Base-by-base conservation (phyloP, 2,329 filamentous ascomycete species). In the Pseudogymnoascus sp. region DNA sequence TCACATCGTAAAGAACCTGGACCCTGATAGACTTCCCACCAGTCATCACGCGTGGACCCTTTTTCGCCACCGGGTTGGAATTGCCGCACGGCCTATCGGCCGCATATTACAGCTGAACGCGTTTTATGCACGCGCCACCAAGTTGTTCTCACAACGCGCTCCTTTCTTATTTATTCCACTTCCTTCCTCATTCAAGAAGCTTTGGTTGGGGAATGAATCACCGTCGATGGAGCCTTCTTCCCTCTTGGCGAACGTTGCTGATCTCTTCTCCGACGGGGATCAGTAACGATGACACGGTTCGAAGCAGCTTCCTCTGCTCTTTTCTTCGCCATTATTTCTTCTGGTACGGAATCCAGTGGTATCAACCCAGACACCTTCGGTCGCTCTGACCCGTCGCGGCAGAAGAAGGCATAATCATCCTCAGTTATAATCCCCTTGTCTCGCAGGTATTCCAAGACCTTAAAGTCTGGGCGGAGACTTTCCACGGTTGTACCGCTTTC, bases 391-490 rank as follows among this genome's bases (percentile, higher is more conserved):
- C 60, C 60, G 4, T 19, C 10, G 4, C 6, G n/a, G 10, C n/a
- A 34, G 25, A 57, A 34, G n/a, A 16, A 2, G 25, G 48, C 19
- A 61, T 69, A 70, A 14, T 70, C 67, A 1, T 68, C 64, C 0
- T 69, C 45, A 3, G 63, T 54, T 19, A 82, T 73, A 21, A 77
- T 39, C 0, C 67, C 51, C 1, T 71, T 57, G 0, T 67, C 14
- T 14, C 67, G 34, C 61, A 81, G 43, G 67, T 82, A 77, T 6
- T 76, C 65, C 14, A 81, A 66, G 23, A 82, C 68, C 31, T 65
- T 67, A 57, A 76, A 78, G 63, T 83, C 81, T 2, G 75, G 77
- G 1, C 77, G 31, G 31, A 34, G 31, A n/a, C n/a, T n/a, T 34
- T 66, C 28, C 0, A 54, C 63, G 0, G 61, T 68, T 6, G 64